Evolutionary conservation across 2,329 filamentous ascomycete genomes (phyloP).

Genomic region (Ophiocordyceps camponoti-saundersi): DNA sequence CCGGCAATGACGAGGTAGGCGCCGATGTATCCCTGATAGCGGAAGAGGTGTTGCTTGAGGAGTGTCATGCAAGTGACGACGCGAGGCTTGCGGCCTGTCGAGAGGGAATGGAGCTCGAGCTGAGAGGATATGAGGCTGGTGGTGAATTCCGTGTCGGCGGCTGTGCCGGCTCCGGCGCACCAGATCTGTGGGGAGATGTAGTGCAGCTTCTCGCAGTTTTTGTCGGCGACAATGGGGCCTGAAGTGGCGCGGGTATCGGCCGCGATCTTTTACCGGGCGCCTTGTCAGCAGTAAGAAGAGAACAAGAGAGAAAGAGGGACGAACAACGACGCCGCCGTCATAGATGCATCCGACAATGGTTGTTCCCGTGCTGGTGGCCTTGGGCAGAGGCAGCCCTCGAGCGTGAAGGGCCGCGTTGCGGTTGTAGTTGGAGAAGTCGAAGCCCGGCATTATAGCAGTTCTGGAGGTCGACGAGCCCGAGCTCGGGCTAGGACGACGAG

Average conservation of each 20-base stretch:
- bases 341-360: slow-evolving; percentile 97
- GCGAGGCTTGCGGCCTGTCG: slow-evolving; percentile 87
- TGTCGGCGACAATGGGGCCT: slow-evolving; percentile 96
- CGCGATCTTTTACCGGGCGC: slow-evolving; percentile 49
- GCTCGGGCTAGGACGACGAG: too few species aligned
- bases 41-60: slow-evolving; percentile 98
- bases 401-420: slow-evolving; percentile 94
- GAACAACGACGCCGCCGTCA: slow-evolving; percentile 85
- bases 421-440: slow-evolving; percentile 99
- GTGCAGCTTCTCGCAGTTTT: slow-evolving; percentile 99
- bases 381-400: slow-evolving; percentile 82
- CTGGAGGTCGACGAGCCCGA: not conserved
- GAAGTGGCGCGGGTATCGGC: slow-evolving; percentile 96
- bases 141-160: slow-evolving; percentile 97
- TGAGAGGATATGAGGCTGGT: slow-evolving; percentile 97
- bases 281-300: not conserved
- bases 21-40: slow-evolving; percentile 93
- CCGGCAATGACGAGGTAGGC: slow-evolving; percentile 96
- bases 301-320: slow-evolving; percentile 15
- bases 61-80: slow-evolving; percentile 99
- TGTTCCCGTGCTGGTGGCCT: slow-evolving; percentile 95
- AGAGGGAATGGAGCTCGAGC: slow-evolving; percentile 91
- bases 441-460: slow-evolving; percentile 65
- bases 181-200: slow-evolving; percentile 98
- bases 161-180: slow-evolving; percentile 95